phyloP scores from a whole-genome alignment of 495 filamentous ascomycete species.

The Ramalina intermedia region DNA sequence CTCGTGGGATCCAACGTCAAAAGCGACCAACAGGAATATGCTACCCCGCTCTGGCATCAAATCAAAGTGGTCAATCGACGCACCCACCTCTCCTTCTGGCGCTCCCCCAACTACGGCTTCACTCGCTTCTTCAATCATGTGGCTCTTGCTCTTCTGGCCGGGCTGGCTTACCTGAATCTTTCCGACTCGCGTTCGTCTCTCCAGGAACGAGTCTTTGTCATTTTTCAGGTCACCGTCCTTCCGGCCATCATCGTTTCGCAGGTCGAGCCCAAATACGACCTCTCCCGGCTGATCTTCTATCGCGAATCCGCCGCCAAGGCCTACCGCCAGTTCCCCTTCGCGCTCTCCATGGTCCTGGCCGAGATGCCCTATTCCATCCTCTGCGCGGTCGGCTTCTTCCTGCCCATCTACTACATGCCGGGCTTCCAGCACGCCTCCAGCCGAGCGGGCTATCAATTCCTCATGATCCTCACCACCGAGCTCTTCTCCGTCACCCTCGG shows the following conservation, averaged over 20 bases:
- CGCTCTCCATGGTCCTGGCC: conserved; percentile 60
- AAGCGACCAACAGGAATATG: conserved; percentile 32
- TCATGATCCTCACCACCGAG: conserved; percentile 35
- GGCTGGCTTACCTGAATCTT: conserved; percentile 72
- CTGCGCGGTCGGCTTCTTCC: conserved; percentile 51
- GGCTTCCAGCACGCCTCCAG: conserved; percentile 58
- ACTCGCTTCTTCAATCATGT: conserved; percentile 48
- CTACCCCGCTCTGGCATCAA: conserved; percentile 39
- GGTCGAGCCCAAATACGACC: conserved; percentile 73
- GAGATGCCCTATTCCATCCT: conserved; percentile 65
- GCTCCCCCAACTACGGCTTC: conserved; percentile 74
- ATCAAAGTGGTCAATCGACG: conserved; percentile 38
- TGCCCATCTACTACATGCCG: conserved; percentile 71
- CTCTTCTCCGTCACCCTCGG: conserved; percentile 49
- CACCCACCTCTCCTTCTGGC: conserved; percentile 83
- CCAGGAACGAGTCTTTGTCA: conserved; percentile 74
- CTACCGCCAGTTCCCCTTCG: conserved; percentile 71
- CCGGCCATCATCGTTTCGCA: conserved; percentile 65
- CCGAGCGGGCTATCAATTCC: conserved; percentile 35
- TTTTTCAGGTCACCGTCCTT: conserved; percentile 70
- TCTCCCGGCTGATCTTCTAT: conserved; percentile 67
- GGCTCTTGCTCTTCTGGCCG: conserved; percentile 54
- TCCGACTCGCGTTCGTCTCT: conserved; percentile 61
- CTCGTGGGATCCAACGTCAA: conserved; percentile 16
- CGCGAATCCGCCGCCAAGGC: conserved; percentile 74